Evolutionary conservation across 768 basidiomycete species (phyloP), one percentile per base, ranked within the genome.

Genomic region (Agrocybe pediades): DNA sequence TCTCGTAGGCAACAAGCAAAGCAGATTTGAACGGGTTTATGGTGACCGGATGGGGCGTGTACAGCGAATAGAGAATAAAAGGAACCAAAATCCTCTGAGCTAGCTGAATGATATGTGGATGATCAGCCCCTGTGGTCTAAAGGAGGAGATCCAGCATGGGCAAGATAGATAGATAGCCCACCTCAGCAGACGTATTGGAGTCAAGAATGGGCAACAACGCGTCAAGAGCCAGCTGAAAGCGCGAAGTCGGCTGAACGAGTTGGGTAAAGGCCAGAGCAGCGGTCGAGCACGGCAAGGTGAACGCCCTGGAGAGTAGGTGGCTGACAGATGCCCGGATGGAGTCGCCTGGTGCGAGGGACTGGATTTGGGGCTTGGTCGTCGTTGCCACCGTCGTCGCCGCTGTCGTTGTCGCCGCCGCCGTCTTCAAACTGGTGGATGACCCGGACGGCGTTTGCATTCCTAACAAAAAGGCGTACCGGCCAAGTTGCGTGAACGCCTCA

Each of bases 181-280:
- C 86, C 73, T 88, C 83, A 55, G 74, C 74, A 51, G 75, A 68
- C 56, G 73, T 73, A 67, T 63, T 77, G 9, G 74, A 70, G 64
- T 82, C 86, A 62, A 91, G 79, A 62, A 88, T 73, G 13, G 89
- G 89, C 68, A 92, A 74, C 65, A 92, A 73, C 74, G 85, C 86
- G 74, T 92, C 89, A 61, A 92, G 81, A 64, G 89, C 89, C 70
- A 91, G 81, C 77, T 90, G 88, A 71, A 92, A 92, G 58, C 88
- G 83, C 71, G 86, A 80, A 46, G 81, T 84, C 19, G 85, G 85
- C 66, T 87, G 87, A 19, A 91, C 87, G 53, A 90, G 81, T 68
- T 89, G 86, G 29, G 77, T 72, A 68, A 90, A 92, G 0, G 88
- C 86, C 63, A 86, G 82, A 40, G 87, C 86, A 6, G 86, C 88